Percentiles rank a stretch among this genome's conserved stretches.
Conservation (phyloP, 768 basidiomycete genomes). For the Stropharia rugosoannulata region DNA sequence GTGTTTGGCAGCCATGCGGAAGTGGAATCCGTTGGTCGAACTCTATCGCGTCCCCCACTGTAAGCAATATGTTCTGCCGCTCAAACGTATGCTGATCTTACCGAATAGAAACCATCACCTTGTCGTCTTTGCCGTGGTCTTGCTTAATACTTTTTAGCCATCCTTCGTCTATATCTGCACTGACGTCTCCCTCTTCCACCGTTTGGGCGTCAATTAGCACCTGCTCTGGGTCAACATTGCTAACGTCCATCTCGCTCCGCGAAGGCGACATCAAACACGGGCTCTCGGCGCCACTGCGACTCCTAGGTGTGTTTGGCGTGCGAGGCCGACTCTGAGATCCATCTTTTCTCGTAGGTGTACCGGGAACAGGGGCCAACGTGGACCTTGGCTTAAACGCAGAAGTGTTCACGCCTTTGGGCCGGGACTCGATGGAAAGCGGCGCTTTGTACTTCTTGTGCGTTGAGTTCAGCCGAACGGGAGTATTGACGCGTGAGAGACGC, state of each 20-base stretch:
- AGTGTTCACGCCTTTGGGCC: conserved; percentile 21
- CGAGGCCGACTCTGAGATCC: conserved; percentile 39
- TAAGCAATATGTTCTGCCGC: conserved; percentile 2
- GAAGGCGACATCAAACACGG: conserved; percentile 40
- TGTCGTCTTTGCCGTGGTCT: conserved; percentile 74
- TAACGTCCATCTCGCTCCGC: conserved; percentile 74
- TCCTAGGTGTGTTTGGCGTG: conserved; percentile 54
- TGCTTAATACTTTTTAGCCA: conserved; percentile 39
- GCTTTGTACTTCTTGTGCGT: conserved; percentile 69
- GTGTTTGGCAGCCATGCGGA: conserved; percentile 58
- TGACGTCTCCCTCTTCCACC: conserved; percentile 67
- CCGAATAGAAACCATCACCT: conserved; percentile 86
- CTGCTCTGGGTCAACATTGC: conserved; percentile 71
- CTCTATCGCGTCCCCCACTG: conserved; percentile 33
- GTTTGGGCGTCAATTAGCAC: conserved; percentile 74
- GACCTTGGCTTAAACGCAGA: conserved; percentile 27
- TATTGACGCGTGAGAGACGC: conserved; percentile 20
- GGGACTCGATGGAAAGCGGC: conserved; percentile 46
- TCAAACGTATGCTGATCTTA: conserved; percentile 24
- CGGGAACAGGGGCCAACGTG: conserved; percentile 46
- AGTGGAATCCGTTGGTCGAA: conserved; percentile 55
- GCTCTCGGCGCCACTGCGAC: conserved; percentile 44
- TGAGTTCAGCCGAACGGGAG: conserved; percentile 22
- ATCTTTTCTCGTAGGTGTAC: conserved; percentile 50
- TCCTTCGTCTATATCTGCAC: conserved; percentile 65